Evolutionary conservation across 2,329 filamentous ascomycete species (phyloP), one percentile per base, ranked within the genome.

Genomic region (Whalleya microplaca): DNA sequence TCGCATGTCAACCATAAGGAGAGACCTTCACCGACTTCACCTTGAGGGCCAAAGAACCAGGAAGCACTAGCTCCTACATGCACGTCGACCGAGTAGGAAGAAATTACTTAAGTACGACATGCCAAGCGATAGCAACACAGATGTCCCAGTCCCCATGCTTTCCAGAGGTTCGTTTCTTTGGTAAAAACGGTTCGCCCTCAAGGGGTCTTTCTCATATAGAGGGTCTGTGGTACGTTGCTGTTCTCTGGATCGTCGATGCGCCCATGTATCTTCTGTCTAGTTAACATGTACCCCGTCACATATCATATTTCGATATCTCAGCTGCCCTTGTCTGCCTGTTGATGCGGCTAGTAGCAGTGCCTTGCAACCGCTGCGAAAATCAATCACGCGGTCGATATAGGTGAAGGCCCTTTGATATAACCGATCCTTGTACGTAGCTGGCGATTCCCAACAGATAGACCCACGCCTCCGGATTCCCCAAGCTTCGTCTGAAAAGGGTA

Each of bases 301-400:
- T 64, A 62, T 62, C 61, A 64, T 53, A 62, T 64, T 62, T 64
- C 55, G 47, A 59, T 59, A 59, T 64, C 56, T 62, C 61, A 62
- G 55, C 51, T 50, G 43, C 46, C 42, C 44, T 51, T 45, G 49
- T 49, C 56, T 58, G 59, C 54, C 59, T 62, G 52, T 59, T 56
- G 59, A 57, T 59, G 54, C 53, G 48, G 4, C 3, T 14, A 37
- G 32, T 6, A 37, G 14, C 32, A 16, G 14, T 37, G 32, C 32
- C 27, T 21, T 46, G 14, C 44, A 21, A 8, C 21, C 7, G 29
- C 29, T 21, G 21, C 12, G 44, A 46, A 46, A 9, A 46, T 46
- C 23, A n/a, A 46, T 21, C 21, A 37, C 10, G 32, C 32, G 32
- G 32, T 12, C 14, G 32, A 14, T 37, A 16, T 37, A 12, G 32